Base-by-base conservation (phyloP, 768 basidiomycete genomes). In the Tricholoma matsutake region DNA sequence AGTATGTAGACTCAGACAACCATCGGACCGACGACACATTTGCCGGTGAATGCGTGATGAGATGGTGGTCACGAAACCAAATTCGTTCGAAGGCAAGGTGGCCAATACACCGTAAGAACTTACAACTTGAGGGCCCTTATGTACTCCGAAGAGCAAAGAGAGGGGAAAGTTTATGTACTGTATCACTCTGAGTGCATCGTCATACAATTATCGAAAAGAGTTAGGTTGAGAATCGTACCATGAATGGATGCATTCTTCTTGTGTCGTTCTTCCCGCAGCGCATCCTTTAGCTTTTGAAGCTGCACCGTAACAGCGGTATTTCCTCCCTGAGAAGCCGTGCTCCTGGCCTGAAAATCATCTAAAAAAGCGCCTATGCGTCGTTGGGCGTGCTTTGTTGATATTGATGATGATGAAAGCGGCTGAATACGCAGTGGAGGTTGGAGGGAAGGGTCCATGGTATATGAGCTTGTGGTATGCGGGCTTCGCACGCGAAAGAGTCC, bases 251-350 rank as follows among this genome's bases (percentile, higher is more conserved):
- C 6, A 16, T 39, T 68, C 68, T 61, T 70, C 75, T 54, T 61
- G 59, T 77, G 75, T 29, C 79, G 72, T 64, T 86, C 80, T 61
- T 84, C 82, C 55, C 78, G 77, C 61, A 86, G 68, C 4, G 85
- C 83, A 56, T 76, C 75, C 49, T 75, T 75, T 54, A 87, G 71
- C 68, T 87, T 87, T 67, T 83, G 79, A 20, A 87, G 74, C 66
- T 86, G 86, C 4, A 84, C 84, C 0, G 79, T 85, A 51, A 85
- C 83, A 4, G 85, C 79, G 0, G 79, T 78, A 62, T 83, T 83
- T 3, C 80, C 79, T 9, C 83, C 80, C 58, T 84, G 81, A 0
- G 80, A 72, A 16, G 79, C 75, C 3, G 77, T 73, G 56, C 77
- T 79, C 18, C 82, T 75, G 3, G 73, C 69, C 64, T 82, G 76